A percentile compares a stretch with the other conserved stretches of the same genome.
phyloP scores from a whole-genome alignment of 108 stramenopile genomes.

The Epipyxis sp. region DNA sequence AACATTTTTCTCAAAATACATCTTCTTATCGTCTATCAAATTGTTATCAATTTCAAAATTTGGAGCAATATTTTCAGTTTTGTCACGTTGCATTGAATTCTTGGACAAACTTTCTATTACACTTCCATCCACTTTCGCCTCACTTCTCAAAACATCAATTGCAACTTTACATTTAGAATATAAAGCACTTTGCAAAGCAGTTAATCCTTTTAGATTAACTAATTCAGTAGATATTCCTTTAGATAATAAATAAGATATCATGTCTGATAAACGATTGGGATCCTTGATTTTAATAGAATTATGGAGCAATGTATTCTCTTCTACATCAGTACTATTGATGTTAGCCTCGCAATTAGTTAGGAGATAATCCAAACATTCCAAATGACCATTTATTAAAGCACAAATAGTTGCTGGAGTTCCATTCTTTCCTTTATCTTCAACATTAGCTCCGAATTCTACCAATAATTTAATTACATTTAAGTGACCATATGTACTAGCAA shows the following conservation, averaged over 20 bases:
- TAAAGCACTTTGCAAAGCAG: neutral
- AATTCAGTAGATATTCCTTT: neutral
- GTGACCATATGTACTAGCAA: constrained; percentile 8
- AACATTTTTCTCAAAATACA: too few relatives aligned
- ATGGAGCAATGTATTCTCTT: neutral
- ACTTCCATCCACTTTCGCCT: neutral
- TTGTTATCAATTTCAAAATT: too few relatives aligned
- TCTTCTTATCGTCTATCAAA: too few relatives aligned
- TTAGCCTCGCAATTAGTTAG: neutral
- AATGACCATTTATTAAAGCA: neutral
- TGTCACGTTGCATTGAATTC: too few relatives aligned
- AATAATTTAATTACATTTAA: neutral
- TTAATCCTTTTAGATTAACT: neutral
- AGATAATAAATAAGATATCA: neutral
- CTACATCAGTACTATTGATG: neutral
- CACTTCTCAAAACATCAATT: neutral
- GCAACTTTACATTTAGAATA: neutral
- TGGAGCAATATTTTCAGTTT: too few relatives aligned
- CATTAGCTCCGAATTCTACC: constrained; percentile 6
- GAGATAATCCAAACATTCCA: neutral
- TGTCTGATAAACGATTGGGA: neutral
- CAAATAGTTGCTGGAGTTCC: neutral
- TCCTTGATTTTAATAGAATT: neutral
- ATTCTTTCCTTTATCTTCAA: constrained; percentile 4
- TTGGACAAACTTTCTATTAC: too few relatives aligned